Conservation (phyloP, 805 yeast genomes). For the Lipomyces orientalis region DNA sequence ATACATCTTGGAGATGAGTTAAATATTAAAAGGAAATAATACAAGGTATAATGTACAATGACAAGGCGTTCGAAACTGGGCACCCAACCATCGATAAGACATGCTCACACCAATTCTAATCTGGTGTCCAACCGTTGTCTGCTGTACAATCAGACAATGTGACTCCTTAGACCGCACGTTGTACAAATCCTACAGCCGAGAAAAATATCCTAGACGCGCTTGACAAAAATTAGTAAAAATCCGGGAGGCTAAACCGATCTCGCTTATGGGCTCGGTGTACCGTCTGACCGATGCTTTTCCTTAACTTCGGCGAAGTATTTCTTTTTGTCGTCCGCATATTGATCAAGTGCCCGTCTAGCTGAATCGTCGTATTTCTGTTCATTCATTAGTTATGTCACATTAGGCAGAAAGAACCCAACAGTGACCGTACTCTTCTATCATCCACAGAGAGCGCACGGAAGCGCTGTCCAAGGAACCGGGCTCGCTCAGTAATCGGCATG, state of each 20-base stretch:
- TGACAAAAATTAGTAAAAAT: neutral
- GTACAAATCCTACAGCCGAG: neutral
- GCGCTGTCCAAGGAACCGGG: neutral
- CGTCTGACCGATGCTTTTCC: neutral
- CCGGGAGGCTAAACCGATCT: neutral
- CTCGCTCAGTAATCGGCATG: slow-evolving; percentile 8
- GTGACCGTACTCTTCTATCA: neutral
- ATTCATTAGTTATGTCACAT: neutral
- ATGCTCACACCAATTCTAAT: neutral
- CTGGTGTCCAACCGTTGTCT: neutral
- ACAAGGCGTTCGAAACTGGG: neutral
- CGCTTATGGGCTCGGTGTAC: neutral
- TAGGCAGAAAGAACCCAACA: neutral
- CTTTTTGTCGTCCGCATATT: neutral
- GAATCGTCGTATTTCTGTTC: neutral
- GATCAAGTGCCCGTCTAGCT: neutral
- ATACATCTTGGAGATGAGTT: neutral
- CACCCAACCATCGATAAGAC: neutral
- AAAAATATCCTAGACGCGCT: neutral
- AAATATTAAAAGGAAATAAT: neutral
- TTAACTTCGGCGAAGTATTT: neutral
- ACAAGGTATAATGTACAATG: neutral
- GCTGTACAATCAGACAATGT: neutral
- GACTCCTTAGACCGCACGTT: neutral
- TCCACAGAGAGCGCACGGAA: neutral